Conservation (phyloP, 345 rosid genomes). For the Cardiospermum halicacabum region DNA sequence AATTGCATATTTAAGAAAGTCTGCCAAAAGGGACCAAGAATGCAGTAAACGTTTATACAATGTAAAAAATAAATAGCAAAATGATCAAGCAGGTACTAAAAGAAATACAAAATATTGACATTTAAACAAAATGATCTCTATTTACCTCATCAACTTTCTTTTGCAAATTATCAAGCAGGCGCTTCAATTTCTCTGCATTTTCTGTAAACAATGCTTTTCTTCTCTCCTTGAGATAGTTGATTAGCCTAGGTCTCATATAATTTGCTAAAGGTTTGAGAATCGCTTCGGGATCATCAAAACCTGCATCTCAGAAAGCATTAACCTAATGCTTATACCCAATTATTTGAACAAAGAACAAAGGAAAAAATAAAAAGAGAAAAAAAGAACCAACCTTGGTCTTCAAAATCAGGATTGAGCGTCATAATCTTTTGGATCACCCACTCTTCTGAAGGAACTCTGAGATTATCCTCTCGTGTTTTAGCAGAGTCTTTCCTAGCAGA, state of each 20-base stretch:
- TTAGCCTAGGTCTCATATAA: constrained; percentile 78
- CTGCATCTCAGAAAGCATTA: constrained; percentile 33
- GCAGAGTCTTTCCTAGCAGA: constrained; percentile 53
- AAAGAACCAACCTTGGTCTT: constrained; percentile 62
- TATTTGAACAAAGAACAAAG: constrained; percentile 1
- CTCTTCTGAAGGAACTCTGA: constrained; percentile 60
- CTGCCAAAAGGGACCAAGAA: constrained; percentile 37
- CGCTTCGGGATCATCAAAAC: constrained; percentile 52
- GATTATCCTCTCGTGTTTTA: constrained; percentile 54
- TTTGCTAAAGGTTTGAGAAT: constrained; percentile 58
- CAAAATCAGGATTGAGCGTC: constrained; percentile 63
- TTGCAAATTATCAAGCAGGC: constrained; percentile 75
- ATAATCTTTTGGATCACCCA: constrained; percentile 72
- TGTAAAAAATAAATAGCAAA: neutral
- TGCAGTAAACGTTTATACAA: constrained; percentile 6
- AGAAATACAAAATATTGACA: constrained; percentile 8
- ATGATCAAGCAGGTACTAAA: too few relatives aligned
- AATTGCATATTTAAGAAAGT: constrained; percentile 86
- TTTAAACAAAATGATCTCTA: constrained; percentile 14
- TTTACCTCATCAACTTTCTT: constrained; percentile 90
- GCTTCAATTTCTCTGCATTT: constrained; percentile 76
- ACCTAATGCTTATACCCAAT: neutral
- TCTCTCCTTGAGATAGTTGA: constrained; percentile 69
- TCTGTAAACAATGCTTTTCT: constrained; percentile 79
- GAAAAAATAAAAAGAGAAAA: constrained; percentile 7